Evolutionary conservation across 768 basidiomycete genomes (phyloP).

Genomic region (Leccinum uliginosum): DNA sequence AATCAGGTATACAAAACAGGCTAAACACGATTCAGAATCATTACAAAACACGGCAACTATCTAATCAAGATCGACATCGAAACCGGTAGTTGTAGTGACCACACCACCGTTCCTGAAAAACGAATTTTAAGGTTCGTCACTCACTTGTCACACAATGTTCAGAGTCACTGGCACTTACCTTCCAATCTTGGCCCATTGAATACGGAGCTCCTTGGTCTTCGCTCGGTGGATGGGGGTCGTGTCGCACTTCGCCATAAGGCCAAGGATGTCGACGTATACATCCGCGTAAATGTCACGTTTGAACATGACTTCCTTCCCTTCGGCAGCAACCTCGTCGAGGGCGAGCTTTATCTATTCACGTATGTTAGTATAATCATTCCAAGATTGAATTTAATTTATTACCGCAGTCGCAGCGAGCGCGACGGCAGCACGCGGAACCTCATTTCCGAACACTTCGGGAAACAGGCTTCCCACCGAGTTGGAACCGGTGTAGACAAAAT

Average conservation of each 20-base stretch:
- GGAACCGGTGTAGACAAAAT: slow-evolving; percentile 3
- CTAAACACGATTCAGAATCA: background rate
- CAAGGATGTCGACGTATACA: background rate
- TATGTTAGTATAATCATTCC: too few species aligned
- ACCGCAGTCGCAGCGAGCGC: background rate
- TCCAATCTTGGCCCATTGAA: background rate
- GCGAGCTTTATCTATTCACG: background rate
- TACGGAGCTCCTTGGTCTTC: background rate
- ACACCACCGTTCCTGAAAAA: too few species aligned
- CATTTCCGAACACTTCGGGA: background rate
- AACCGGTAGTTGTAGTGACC: too few species aligned
- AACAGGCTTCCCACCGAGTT: background rate
- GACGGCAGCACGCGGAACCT: too few species aligned
- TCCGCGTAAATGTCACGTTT: background rate
- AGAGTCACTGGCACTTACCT: background rate
- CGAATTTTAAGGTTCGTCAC: too few species aligned
- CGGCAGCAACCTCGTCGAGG: background rate
- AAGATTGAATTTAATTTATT: background rate
- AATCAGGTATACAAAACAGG: background rate
- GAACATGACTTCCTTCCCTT: background rate
- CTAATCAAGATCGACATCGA: too few species aligned
- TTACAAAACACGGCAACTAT: background rate
- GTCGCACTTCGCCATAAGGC: background rate
- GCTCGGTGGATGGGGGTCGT: background rate
- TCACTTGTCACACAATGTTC: too few species aligned